Percentiles rank a stretch among this genome's conserved stretches.
Conservation (phyloP, 1,139 yeast genomes). For the Diutina pseudorugosa region DNA sequence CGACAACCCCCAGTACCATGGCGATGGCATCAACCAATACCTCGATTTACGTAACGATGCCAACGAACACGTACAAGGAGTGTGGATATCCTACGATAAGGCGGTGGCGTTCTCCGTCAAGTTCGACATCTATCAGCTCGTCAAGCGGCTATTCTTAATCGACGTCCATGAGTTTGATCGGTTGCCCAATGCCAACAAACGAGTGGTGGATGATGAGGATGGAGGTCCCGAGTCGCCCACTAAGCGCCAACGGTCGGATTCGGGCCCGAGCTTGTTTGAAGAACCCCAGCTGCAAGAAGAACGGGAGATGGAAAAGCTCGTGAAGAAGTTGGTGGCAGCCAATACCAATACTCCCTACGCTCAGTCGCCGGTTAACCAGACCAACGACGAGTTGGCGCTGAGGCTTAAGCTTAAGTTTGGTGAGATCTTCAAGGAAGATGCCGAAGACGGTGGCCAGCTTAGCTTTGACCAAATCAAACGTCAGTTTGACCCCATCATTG, state of each 20-base stretch:
- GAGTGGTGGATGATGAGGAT: conserved; percentile 5
- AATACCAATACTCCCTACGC: conserved; percentile 36
- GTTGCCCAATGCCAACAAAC: conserved; percentile 14
- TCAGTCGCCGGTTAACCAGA: conserved; percentile 31
- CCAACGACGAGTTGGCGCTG: conserved; percentile 23
- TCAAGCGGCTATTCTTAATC: conserved; percentile 27
- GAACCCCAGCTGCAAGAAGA: not conserved
- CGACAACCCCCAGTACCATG: conserved; percentile 18
- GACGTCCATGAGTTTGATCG: conserved; percentile 36
- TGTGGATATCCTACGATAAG: conserved; percentile 35
- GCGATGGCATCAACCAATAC: conserved; percentile 15
- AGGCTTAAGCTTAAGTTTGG: conserved; percentile 41
- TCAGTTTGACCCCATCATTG: conserved; percentile 11
- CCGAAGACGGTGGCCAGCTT: conserved; percentile 6
- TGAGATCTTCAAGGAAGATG: conserved; percentile 13
- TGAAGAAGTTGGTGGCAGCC: conserved; percentile 5
- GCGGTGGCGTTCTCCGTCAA: conserved; percentile 29
- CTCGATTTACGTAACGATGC: conserved; percentile 21
- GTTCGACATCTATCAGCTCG: conserved; percentile 29
- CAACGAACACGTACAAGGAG: conserved; percentile 18
- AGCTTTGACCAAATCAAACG: conserved; percentile 9
- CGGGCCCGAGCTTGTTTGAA: not conserved
- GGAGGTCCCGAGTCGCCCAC: conserved; percentile 4
- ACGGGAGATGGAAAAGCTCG: not conserved
- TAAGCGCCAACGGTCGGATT: conserved; percentile 7